These are phyloP conservation scores for Microstegium vimineum DNA, from an alignment of 176 grass and related monocot species.

Conservation along the genomic window DNA sequence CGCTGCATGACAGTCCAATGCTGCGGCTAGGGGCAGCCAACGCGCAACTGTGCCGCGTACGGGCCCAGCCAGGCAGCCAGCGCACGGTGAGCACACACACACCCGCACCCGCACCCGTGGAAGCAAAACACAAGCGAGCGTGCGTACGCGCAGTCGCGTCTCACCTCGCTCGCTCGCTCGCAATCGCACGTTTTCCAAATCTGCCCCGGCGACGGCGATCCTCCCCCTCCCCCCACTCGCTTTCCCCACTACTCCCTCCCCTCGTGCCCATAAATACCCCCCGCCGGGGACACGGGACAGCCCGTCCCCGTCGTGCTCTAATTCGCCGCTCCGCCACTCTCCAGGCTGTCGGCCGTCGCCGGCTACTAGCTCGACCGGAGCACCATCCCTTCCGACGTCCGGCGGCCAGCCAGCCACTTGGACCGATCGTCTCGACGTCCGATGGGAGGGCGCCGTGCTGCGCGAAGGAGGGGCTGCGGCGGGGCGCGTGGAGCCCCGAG, in stretches of 20 bases:
- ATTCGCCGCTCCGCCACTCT: neutral
- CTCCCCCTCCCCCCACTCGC: neutral
- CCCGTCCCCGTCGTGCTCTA: neutral
- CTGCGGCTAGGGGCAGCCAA: neutral
- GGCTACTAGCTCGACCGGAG: neutral
- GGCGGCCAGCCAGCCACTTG: too few species aligned
- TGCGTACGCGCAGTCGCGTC: constrained; percentile 12
- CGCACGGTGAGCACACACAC: neutral
- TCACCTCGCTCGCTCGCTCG: neutral
- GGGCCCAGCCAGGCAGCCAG: neutral
- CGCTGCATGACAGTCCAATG: neutral
- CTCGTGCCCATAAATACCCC: constrained; percentile 29
- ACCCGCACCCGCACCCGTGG: neutral
- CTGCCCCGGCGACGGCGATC: neutral
- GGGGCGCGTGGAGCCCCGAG: constrained; percentile 47
- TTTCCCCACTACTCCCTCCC: neutral
- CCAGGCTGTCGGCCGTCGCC: neutral
- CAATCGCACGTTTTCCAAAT: constrained; percentile 12
- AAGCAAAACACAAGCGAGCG: neutral
- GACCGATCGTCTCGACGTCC: neutral
- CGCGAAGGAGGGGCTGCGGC: constrained; percentile 53
- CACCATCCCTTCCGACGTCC: too few species aligned
- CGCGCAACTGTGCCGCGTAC: neutral
- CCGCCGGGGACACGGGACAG: neutral
- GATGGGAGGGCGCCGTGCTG: constrained; percentile 65